These are phyloP conservation scores for Pseudozyma tsukubaensis DNA, from an alignment of 1,284 basidiomycete genomes.

Conservation along the genomic window DNA sequence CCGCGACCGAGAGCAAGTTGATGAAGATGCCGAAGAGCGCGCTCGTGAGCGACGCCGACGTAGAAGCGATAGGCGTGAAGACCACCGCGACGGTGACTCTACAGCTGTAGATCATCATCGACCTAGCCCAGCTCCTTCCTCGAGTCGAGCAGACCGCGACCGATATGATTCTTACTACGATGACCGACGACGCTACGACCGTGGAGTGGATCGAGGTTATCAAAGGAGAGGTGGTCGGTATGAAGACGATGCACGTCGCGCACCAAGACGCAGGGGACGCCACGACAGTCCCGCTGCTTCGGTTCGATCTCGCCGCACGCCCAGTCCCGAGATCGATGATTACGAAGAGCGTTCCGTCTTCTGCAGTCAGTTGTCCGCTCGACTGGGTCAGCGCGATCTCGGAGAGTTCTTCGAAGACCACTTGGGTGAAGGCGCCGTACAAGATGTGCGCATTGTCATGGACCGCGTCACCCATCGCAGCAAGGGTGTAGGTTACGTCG, in stretches of 20 bases:
- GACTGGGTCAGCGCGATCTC: constrained; percentile 92
- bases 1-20: constrained; percentile 50
- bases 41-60: constrained; percentile 57
- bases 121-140: constrained; percentile 30
- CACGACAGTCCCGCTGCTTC: constrained; percentile 36
- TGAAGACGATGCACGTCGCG: constrained; percentile 30
- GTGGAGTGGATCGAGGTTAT: constrained; percentile 18
- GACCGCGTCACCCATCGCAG: constrained; percentile 91
- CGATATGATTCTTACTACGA: constrained; percentile 46
- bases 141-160: constrained; percentile 32
- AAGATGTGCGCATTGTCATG: constrained; percentile 94
- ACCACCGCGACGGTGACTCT: constrained; percentile 33
- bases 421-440: constrained; percentile 85
- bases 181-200: constrained; percentile 38
- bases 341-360: constrained; percentile 94
- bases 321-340: constrained; percentile 64
- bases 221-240: constrained; percentile 23
- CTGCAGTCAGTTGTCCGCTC: constrained; percentile 94
- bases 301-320: constrained; percentile 41
- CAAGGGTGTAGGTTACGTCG: constrained; percentile 97
- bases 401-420: constrained; percentile 99
- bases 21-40: constrained; percentile 70
- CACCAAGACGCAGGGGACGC: constrained; percentile 26
- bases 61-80: constrained; percentile 39
- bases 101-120: constrained; percentile 17